Conservation (phyloP, 805 yeast species). For the Lachancea sp. region DNA sequence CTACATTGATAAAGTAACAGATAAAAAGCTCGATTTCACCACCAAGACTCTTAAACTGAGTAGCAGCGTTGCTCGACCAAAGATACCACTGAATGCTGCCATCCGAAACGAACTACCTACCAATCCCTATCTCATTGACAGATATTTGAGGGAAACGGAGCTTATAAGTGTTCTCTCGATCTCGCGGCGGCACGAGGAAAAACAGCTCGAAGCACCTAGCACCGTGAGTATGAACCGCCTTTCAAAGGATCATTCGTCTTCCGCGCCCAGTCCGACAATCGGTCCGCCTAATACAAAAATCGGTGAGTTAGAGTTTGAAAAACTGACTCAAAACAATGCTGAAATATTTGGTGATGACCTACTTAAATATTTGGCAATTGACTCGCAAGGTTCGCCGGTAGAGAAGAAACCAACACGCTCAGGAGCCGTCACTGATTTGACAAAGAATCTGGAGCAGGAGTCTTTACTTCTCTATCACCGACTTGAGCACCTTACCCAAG, state of each 20-base stretch:
- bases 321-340: constrained; percentile 26
- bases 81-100: constrained; percentile 43
- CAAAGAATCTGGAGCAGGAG: constrained; percentile 24
- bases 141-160: constrained; percentile 53
- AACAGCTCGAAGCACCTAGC: constrained; percentile 8
- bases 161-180: constrained; percentile 41
- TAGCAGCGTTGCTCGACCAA: constrained; percentile 51
- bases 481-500: constrained; percentile 18
- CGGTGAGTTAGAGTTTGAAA: constrained; percentile 31
- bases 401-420: background rate
- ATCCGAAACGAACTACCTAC: constrained; percentile 56
- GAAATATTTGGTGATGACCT: constrained; percentile 30
- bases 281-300: constrained; percentile 13
- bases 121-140: constrained; percentile 64
- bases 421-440: constrained; percentile 6
- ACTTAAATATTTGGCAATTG: constrained; percentile 17
- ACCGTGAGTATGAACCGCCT: constrained; percentile 14
- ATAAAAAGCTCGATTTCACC: constrained; percentile 59
- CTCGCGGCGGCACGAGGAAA: constrained; percentile 15
- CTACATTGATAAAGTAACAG: constrained; percentile 68
- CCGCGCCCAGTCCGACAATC: constrained; percentile 7
- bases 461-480: constrained; percentile 18
- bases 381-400: constrained; percentile 2
- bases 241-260: constrained; percentile 8
- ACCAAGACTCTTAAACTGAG: constrained; percentile 52